Base-by-base conservation (phyloP, 1,139 yeast genomes). In the Magnusiomyces ingens region DNA sequence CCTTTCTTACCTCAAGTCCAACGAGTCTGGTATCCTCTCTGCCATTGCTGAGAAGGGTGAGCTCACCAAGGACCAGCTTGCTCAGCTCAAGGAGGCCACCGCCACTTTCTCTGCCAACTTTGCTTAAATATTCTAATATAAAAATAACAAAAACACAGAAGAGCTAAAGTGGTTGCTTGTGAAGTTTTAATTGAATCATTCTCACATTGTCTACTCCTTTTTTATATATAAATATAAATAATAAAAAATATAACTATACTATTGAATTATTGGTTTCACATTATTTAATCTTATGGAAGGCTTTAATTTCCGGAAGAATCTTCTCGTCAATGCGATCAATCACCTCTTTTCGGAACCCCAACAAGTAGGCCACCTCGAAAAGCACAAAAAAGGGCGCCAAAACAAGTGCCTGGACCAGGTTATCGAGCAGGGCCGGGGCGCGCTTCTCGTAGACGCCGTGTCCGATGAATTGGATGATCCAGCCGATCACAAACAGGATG, bases 31-130 rank as follows among this genome's bases (percentile, higher is more conserved):
- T 62, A 78, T 94, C 75, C 78, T 91, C 71, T 81, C 81, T 54
- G 85, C 94, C 67, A 89, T 93, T 75, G 85, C 82, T 76, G 82
- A 78, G 69, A 81, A 84, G 78, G 99, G 99, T 80, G 88, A 85
- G 77, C 83, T 93, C 71, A 78, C 95, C 67, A 81, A 87, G 75
- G 97, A 90, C 70, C 77, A 80, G 71, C 82, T 94, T 75, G 95
- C 79, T 61, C 80, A 85, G 77, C 86, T 93, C 79, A 90, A 85
- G 83, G 66, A 84, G 71, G 93, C 89, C 69, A 87, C 98, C 69
- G 93, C 88, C 79, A 78, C 93, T 69, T 93, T 93, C 77, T 83
- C 84, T 72, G 87, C 95, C 72, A 82, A 96, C 71, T 89, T 88
- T 80, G 64, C 63, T 64, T 69, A 69, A 64, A 55, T 42, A 17